phyloP scores from a whole-genome alignment of 441 rosid genomes.

The Metrosideros polymorpha region DNA sequence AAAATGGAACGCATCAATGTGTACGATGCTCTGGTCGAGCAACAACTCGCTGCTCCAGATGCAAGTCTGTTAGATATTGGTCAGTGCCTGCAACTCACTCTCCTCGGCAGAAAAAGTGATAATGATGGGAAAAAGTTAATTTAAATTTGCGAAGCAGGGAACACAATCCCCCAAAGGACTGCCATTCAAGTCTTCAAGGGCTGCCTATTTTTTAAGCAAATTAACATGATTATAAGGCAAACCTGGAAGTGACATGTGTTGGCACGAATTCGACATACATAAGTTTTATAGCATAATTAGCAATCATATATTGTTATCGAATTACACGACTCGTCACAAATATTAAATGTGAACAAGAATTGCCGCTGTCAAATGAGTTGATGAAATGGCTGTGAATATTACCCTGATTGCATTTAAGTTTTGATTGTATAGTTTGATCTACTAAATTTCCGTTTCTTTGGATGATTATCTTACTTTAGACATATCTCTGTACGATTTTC shows the following conservation, averaged over 20 bases:
- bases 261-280: background rate
- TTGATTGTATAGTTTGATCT: background rate
- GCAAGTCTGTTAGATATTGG: slow-evolving; percentile 90
- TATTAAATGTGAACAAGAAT: background rate
- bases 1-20: slow-evolving; percentile 43
- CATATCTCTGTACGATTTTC: background rate
- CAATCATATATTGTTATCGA: background rate
- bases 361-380: background rate
- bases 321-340: background rate
- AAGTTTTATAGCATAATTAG: background rate
- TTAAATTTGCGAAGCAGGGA: background rate
- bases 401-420: background rate
- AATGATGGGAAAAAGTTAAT: background rate
- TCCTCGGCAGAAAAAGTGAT: background rate
- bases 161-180: background rate
- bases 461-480: background rate
- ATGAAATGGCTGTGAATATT: background rate
- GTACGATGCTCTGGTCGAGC: slow-evolving; percentile 67
- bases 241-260: background rate
- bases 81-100: slow-evolving; percentile 11
- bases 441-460: background rate
- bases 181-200: background rate
- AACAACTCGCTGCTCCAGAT: slow-evolving; percentile 89
- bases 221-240: background rate
- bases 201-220: background rate